Base-by-base conservation (phyloP, 441 rosid genomes). In the Gossypium aridum region DNA sequence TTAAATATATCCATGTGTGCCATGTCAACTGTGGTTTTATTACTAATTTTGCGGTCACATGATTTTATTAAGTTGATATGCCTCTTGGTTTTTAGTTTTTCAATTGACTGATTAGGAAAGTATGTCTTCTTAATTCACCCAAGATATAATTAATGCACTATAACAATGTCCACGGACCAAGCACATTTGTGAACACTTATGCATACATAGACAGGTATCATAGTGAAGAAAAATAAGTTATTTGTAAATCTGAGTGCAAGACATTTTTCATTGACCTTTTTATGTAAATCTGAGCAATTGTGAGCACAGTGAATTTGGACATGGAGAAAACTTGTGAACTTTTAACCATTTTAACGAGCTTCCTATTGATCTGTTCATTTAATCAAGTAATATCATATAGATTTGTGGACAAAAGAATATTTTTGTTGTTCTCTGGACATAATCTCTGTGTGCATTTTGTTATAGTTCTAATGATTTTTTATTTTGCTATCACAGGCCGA, bases 401-500 rank as follows among this genome's bases (percentile, higher is more conserved):
- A 60, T 22, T 25, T 23, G n/a, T 22, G 45, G 68, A 45, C 9
- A 49, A 34, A 16, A 62, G 12, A 19, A n/a, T 64, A 39, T 25
- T 49, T 49, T 73, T 49, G 10, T 47, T 47, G 34, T 45, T 47
- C 28, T 57, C 34, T 62, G 37, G 13, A 39, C 14, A 57, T 20
- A 37, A 7, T 43, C 2, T 23, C 55, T 1, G 4, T 7, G 45
- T 39, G 26, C 2, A 23, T 34, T 64, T 1, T 26, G 20, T 69
- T 37, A 53, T 28, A 22, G 79, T 66, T 16, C 19, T 63, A 28
- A 28, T 63, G 31, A 25, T 31, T 66, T 68, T 70, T 14, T 47
- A 19, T 76, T 34, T 70, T 79, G 70, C 39, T 75, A 16, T 80
- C 76, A 63, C 97, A 91, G 98, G 98, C 97, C 51, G 98, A 93